Evolutionary conservation across 1,139 yeast genomes (phyloP).

Genomic region (Candida neerlandica): DNA sequence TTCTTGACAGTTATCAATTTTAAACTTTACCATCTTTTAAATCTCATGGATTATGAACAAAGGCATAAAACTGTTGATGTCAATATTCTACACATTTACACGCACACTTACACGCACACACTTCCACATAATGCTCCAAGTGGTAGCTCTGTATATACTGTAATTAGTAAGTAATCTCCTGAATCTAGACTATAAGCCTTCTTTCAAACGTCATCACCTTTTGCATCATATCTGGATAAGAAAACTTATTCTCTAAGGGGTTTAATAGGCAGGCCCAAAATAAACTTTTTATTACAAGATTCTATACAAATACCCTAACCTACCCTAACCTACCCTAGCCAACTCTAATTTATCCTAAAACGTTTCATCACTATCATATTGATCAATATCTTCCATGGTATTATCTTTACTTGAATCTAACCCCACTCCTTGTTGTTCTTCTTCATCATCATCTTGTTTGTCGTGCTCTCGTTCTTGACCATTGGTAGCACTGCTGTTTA

Average conservation of each 20-base stretch:
- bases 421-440: too few relatives aligned
- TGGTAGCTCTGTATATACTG: neutral
- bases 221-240: neutral
- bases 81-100: too few relatives aligned
- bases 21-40: neutral
- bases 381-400: conserved; percentile 13
- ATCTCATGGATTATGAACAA: neutral
- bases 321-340: too few relatives aligned
- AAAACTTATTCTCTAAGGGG: neutral
- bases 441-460: conserved; percentile 8
- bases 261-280: neutral
- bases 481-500: conserved; percentile 17
- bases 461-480: conserved; percentile 8
- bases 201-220: neutral
- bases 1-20: neutral
- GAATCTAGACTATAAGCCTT: neutral
- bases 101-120: too few relatives aligned
- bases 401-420: conserved; percentile 8
- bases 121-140: too few relatives aligned
- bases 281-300: neutral
- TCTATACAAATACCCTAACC: too few relatives aligned
- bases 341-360: conserved; percentile 10
- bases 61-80: neutral
- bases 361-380: conserved; percentile 20
- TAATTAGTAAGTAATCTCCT: neutral